phyloP scores from a whole-genome alignment of 179 eudicot genomes.

The Beta macrorhiza region DNA sequence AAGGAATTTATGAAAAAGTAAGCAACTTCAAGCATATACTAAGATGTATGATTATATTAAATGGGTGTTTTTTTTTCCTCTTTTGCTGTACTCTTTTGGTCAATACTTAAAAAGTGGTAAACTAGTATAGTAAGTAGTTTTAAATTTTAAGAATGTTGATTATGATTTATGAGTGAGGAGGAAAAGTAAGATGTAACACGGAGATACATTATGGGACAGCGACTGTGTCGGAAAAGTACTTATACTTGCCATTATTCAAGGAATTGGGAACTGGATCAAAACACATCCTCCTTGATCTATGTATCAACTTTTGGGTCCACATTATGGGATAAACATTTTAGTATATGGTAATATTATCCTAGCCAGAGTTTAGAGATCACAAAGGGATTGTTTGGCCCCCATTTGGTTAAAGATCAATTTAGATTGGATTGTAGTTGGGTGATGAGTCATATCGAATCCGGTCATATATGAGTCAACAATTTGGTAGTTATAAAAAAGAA shows the following conservation, averaged over 20 bases:
- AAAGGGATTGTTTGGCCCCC: too few species aligned
- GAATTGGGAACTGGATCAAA: not conserved
- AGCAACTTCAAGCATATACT: not conserved
- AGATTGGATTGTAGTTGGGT: too few species aligned
- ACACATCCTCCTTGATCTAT: not conserved
- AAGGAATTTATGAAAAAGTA: not conserved
- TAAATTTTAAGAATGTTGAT: not conserved
- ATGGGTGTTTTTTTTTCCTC: not conserved
- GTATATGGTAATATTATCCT: not conserved
- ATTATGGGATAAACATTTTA: not conserved
- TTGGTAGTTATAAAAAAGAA: too few species aligned
- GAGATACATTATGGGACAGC: conserved; percentile 1
- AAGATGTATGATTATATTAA: not conserved
- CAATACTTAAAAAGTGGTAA: not conserved
- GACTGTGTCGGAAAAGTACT: conserved; percentile 2
- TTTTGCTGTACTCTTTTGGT: not conserved
- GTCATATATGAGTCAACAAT: too few species aligned
- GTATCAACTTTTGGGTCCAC: not conserved
- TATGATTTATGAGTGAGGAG: not conserved
- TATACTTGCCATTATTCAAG: conserved; percentile 12
- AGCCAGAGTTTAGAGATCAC: not conserved
- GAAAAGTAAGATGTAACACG: not conserved
- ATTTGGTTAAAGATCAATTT: too few species aligned
- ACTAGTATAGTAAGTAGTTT: not conserved
- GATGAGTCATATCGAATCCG: too few species aligned